phyloP scores from a whole-genome alignment of 2,329 filamentous ascomycete species.

The Grosmannia penicillata region DNA sequence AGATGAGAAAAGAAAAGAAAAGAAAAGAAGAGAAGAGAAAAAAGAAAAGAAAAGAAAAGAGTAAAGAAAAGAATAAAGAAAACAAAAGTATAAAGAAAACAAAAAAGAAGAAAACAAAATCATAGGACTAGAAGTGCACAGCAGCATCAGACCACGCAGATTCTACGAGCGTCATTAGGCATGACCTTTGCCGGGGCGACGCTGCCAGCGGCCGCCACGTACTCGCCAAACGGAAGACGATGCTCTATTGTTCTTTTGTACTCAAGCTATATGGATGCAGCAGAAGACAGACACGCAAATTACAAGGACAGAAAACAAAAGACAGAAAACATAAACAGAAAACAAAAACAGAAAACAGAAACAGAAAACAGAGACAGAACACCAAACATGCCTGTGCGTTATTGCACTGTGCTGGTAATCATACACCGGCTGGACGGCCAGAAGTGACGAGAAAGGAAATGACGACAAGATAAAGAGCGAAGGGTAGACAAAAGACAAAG shows the following conservation, averaged over 20 bases:
- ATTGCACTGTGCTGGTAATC: no score
- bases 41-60: not conserved
- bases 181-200: no score
- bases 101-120: not conserved
- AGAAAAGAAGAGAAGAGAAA: not conserved
- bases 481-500: not conserved
- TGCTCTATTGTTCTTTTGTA: no score
- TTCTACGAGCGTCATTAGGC: no score
- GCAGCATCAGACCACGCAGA: no score
- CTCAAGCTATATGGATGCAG: no score
- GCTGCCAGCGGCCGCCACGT: no score
- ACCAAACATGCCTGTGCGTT: not conserved
- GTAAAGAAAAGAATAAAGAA: not conserved
- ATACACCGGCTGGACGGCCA: no score
- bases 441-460: no score
- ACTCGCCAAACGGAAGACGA: no score
- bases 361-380: not conserved
- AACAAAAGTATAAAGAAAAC: not conserved
- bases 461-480: no score
- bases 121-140: no score
- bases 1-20: not conserved
- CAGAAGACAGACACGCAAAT: not conserved
- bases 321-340: not conserved
- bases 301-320: not conserved
- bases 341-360: not conserved